A percentile compares a stretch with the other conserved stretches of the same genome.
phyloP scores from a whole-genome alignment of 768 basidiomycete species.

The Lentinula edodes region DNA sequence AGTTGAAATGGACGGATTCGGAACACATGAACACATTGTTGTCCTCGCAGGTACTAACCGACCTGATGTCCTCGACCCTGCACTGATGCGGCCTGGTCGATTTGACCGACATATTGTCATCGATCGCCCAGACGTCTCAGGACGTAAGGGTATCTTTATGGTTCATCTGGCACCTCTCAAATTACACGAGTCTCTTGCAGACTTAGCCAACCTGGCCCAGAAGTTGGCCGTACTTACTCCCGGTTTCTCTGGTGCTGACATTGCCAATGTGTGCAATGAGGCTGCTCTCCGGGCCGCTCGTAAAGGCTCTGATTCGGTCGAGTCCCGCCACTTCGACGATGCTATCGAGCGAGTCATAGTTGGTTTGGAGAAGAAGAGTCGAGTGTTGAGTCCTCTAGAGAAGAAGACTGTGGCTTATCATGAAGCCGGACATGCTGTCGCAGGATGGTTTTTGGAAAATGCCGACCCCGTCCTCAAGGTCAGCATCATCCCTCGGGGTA shows the following conservation, averaged over 20 bases:
- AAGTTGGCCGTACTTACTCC: slow-evolving; percentile 96
- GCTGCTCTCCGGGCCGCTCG: slow-evolving; percentile 94
- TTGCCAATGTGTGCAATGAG: slow-evolving; percentile 99
- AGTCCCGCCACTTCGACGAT: slow-evolving; percentile 87
- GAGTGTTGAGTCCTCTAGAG: slow-evolving; percentile 90
- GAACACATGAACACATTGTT: slow-evolving; percentile 94
- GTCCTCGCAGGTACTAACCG: slow-evolving; percentile 96
- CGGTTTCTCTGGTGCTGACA: slow-evolving; percentile 97
- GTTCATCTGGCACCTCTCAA: slow-evolving; percentile 87
- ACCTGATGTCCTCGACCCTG: slow-evolving; percentile 92
- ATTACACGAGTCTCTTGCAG: slow-evolving; percentile 49
- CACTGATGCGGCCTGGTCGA: slow-evolving; percentile 94
- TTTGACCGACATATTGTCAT: slow-evolving; percentile 97
- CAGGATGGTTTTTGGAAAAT: slow-evolving; percentile 97
- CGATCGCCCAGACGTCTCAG: slow-evolving; percentile 90
- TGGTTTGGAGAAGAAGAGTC: slow-evolving; percentile 91
- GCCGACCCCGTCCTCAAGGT: slow-evolving; percentile 97
- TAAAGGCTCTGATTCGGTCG: slow-evolving; percentile 69
- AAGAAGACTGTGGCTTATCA: slow-evolving; percentile 99
- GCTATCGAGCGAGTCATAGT: slow-evolving; percentile 98
- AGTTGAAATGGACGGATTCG: slow-evolving; percentile 99
- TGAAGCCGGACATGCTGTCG: slow-evolving; percentile 97
- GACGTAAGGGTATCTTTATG: slow-evolving; percentile 88
- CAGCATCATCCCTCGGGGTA: slow-evolving; percentile 95
- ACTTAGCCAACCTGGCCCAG: slow-evolving; percentile 63